These are phyloP conservation scores for Apiospora aurea DNA, from an alignment of 2,329 filamentous ascomycete species.

Conservation along the genomic window DNA sequence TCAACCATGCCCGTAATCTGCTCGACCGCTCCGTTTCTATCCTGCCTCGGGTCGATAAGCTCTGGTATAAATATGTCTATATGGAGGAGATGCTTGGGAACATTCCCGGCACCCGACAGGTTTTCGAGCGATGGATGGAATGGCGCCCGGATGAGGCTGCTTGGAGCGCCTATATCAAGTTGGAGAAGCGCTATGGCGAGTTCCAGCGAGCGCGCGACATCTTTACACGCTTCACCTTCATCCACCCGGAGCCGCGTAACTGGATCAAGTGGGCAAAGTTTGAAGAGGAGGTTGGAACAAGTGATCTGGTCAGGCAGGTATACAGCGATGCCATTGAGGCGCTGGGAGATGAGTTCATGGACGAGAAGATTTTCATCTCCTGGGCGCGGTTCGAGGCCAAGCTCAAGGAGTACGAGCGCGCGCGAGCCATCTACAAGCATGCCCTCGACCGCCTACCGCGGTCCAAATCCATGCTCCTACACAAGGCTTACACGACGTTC, in stretches of 20 bases:
- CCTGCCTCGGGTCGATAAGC: slow-evolving; percentile 88
- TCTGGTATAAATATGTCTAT: slow-evolving; percentile 99
- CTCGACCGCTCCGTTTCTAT: slow-evolving; percentile 95
- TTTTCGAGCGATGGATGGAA: slow-evolving; percentile 98
- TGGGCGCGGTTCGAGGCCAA: slow-evolving; percentile 96
- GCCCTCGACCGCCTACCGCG: slow-evolving; percentile 90
- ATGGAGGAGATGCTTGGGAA: slow-evolving; percentile 99
- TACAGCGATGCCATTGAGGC: slow-evolving; percentile 89
- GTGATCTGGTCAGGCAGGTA: slow-evolving; percentile 89
- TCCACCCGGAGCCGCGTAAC: slow-evolving; percentile 93
- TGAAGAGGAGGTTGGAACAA: slow-evolving; percentile 93
- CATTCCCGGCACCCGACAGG: slow-evolving; percentile 86
- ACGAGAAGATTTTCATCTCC: slow-evolving; percentile 93
- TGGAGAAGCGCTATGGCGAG: slow-evolving; percentile 95
- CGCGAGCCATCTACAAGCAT: slow-evolving; percentile 95
- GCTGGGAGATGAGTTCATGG: slow-evolving; percentile 92
- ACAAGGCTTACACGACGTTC: slow-evolving; percentile 96
- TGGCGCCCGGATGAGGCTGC: slow-evolving; percentile 97
- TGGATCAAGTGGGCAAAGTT: slow-evolving; percentile 99
- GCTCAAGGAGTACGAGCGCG: slow-evolving; percentile 92
- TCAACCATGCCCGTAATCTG: slow-evolving; percentile 95
- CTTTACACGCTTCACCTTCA: slow-evolving; percentile 87
- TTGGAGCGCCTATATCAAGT: slow-evolving; percentile 95
- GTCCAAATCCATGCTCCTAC: slow-evolving; percentile 82
- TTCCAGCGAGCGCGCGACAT: slow-evolving; percentile 89